These are phyloP conservation scores for Pyrus bretschneideri DNA, from an alignment of 306 rosid species.

Conservation along the genomic window DNA sequence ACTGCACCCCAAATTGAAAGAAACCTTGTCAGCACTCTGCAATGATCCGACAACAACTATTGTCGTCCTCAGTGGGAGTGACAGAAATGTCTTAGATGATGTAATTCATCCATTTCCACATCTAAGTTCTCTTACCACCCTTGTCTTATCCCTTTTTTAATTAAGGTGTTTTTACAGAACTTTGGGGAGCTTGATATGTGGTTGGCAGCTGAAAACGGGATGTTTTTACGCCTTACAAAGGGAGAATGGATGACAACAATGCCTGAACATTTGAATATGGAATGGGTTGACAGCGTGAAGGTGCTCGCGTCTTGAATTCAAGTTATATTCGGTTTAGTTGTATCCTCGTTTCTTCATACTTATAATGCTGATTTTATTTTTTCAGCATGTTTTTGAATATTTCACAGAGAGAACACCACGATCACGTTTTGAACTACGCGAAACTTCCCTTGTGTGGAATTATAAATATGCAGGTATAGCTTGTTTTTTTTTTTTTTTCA, in stretches of 20 bases:
- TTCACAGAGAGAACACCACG: slow-evolving; percentile 91
- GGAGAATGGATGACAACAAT: slow-evolving; percentile 98
- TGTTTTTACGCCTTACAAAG: slow-evolving; percentile 66
- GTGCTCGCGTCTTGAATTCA: slow-evolving; percentile 28
- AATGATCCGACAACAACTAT: slow-evolving; percentile 70
- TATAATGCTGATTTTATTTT: slow-evolving; percentile 13
- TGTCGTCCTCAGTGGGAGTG: slow-evolving; percentile 89
- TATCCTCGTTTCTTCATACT: slow-evolving; percentile 15
- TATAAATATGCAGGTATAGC: slow-evolving; percentile 81
- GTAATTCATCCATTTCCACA: slow-evolving; percentile 37
- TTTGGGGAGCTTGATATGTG: slow-evolving; percentile 72
- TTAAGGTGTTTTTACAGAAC: slow-evolving; percentile 46
- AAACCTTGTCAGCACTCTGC: slow-evolving; percentile 57
- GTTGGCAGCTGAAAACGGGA: slow-evolving; percentile 99
- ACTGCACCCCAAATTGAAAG: slow-evolving; percentile 72
- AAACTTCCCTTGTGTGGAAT: slow-evolving; percentile 95
- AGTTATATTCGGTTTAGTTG: slow-evolving; percentile 8
- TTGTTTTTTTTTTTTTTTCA: not conserved
- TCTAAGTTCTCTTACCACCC: slow-evolving; percentile 8
- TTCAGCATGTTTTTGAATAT: slow-evolving; percentile 87
- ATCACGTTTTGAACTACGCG: slow-evolving; percentile 59
- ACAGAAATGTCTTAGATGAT: slow-evolving; percentile 54
- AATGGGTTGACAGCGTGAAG: slow-evolving; percentile 88
- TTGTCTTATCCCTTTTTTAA: slow-evolving; percentile 17
- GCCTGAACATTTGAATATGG: slow-evolving; percentile 96